phyloP scores from a whole-genome alignment of 1,139 yeast genomes.

The Blastobotrys capitulatus region DNA sequence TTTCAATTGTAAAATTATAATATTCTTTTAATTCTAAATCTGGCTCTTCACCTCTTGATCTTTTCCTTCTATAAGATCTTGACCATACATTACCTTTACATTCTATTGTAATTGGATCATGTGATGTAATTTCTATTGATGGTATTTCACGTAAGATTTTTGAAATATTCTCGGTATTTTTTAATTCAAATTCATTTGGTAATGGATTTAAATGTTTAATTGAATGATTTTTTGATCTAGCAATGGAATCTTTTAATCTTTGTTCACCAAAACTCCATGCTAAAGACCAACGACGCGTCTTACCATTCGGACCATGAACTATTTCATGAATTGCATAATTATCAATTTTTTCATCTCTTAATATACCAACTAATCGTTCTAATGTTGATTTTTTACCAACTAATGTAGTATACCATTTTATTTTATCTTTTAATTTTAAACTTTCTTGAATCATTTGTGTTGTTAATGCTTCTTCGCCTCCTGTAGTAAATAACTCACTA shows the following conservation, averaged over 20 bases:
- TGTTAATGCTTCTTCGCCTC: conserved; percentile 41
- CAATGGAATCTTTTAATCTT: conserved; percentile 13
- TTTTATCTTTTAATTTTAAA: conserved; percentile 6
- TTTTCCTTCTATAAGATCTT: conserved; percentile 29
- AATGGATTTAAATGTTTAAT: conserved; percentile 8
- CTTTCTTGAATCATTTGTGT: conserved; percentile 34
- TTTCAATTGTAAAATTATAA: background rate
- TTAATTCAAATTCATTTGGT: conserved; percentile 1
- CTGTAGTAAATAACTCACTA: conserved; percentile 36
- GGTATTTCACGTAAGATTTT: background rate
- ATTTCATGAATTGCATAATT: conserved; percentile 33
- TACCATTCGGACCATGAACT: conserved; percentile 27
- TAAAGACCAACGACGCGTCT: conserved; percentile 39
- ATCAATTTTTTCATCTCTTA: conserved; percentile 19
- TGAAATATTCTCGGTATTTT: background rate
- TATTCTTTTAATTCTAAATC: conserved; percentile 6
- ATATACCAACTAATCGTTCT: conserved; percentile 19
- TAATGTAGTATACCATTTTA: conserved; percentile 38
- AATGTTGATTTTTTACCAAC: conserved; percentile 36
- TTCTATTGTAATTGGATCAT: conserved; percentile 3
- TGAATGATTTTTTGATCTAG: conserved; percentile 4
- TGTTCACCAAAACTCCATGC: conserved; percentile 36
- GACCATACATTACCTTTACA: conserved; percentile 34
- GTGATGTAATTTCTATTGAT: conserved; percentile 1
- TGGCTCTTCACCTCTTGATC: conserved; percentile 3